Evolutionary conservation across 192 early-diverging fungal species (phyloP), one percentile per base, ranked within the genome.

Genomic region (Phlyctochytrium planicorne): DNA sequence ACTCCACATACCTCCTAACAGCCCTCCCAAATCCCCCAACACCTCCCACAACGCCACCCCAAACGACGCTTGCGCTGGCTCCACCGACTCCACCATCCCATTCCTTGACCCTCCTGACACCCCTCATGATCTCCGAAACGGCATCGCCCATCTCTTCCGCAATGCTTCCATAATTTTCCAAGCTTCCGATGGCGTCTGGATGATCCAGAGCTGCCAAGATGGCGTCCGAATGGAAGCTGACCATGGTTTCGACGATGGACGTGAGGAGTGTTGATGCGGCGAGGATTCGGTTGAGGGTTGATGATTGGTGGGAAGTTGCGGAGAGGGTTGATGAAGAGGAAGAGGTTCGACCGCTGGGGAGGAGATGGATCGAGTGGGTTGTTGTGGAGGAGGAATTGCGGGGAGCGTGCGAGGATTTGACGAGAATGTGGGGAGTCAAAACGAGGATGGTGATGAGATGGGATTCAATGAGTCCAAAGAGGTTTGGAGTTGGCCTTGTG

Each of bases 121-220:
- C 73, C 53, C 35, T 30, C 14, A 74, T 25, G 24, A 74, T 50
- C 23, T 65, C 67, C 52, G 34, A 47, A 4, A 67, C 59, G 23
- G 62, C 60, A 30, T 74, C 73, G 65, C 67, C 68, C 12, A 74
- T 50, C 56, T 31, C 10, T 2, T 69, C 73, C 2, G 62, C 61
- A 12, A 68, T 25, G 4, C 31, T 52, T 50, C 63, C 59, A 55
- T 74, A 74, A 24, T 47, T 40, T 27, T 69, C 67, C 33, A 74
- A 37, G 31, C 20, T 6, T 6, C 33, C 67, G 3, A 24, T n/a
- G 30, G 36, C 37, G 0, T 53, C 62, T 25, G 55, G 16, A 20
- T 20, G 6, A 34, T 60, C 62, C 30, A 67, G 27, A 2, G 6
- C 12, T 23, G 30, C 27, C 3, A 74, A 47, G 12, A 74, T 69